A percentile compares a stretch with the other conserved stretches of the same genome.
phyloP scores from a whole-genome alignment of 2,329 filamentous ascomycete species.

The Zasmidium angulare region DNA sequence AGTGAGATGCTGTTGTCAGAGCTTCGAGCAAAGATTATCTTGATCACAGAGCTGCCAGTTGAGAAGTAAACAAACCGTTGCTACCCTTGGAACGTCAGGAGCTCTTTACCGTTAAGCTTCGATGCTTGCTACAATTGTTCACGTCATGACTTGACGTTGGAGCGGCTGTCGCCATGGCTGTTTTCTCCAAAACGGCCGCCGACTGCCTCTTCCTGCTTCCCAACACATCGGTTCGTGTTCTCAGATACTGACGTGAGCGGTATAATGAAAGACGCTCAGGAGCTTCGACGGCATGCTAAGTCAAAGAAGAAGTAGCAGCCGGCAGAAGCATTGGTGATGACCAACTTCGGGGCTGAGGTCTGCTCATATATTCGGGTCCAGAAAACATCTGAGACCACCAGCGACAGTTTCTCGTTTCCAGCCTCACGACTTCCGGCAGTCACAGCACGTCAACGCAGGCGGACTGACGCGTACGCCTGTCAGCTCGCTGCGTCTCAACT shows the following conservation, averaged over 20 bases:
- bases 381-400: too few relatives aligned
- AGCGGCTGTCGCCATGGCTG: background rate
- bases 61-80: background rate
- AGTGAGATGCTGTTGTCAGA: background rate
- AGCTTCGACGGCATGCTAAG: background rate
- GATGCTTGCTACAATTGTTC: background rate
- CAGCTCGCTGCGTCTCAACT: too few relatives aligned
- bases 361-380: background rate
- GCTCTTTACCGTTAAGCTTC: conserved; percentile 6
- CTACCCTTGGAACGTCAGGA: background rate
- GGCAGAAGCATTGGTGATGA: background rate
- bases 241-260: too few relatives aligned
- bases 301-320: background rate
- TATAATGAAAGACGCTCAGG: background rate
- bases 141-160: background rate
- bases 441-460: too few relatives aligned
- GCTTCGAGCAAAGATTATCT: background rate
- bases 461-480: too few relatives aligned
- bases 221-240: too few relatives aligned
- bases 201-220: background rate
- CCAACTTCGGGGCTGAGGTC: background rate
- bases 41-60: background rate
- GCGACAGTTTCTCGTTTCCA: too few relatives aligned
- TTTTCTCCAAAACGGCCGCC: too few relatives aligned
- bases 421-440: too few relatives aligned